Base-by-base conservation (phyloP, 352 stramenopile genomes). In the Pythium biforme region DNA sequence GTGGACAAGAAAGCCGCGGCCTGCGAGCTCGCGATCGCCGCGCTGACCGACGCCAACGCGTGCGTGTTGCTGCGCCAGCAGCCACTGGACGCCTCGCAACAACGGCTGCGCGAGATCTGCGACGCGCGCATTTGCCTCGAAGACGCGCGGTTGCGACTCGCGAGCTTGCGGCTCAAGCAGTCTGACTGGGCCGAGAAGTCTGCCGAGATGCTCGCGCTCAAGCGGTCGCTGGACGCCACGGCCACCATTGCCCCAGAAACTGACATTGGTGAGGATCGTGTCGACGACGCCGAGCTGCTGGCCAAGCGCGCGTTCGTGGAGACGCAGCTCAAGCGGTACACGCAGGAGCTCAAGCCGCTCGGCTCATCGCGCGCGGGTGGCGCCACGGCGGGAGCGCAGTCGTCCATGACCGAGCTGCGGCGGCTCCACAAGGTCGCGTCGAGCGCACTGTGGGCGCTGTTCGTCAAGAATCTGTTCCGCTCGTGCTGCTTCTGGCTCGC, bases 401-500 rank as follows among this genome's bases (percentile, higher is more conserved):
- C 56, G 4, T 15, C 54, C 14, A 60, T 37, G 27, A 68, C 55
- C 11, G 59, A 65, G 27, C 20, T 75, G 22, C 66, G 72, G 20
- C 55, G 58, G 5, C 61, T 87, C 1, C 73, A 88, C 53, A 58
- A 80, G 71, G 31, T 52, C 73, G 25, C 77, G 4, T 69, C 65
- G 0, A 26, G 25, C 1, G 70, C 76, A n/a, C 39, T 90, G 33
- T 74, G 78, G n/a, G 45, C 50, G 2, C 68, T 91, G 14, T 79
- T 91, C 10, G 33, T 89, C n/a, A 51, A 59, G 15, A 88, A 88
- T 55, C 55, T 88, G 17, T 76, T 91, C 17, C 77, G 81, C 1
- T 75, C 57, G 0, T 86, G 77, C 43, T 88, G 72, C 58, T 91
- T 72, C 53, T 91, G 77, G 77, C 64, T 91, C 0, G 76, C 56